A percentile compares a stretch with the other conserved stretches of the same genome.
Conservation (phyloP, 768 basidiomycete genomes). For the Leccinum olivaceopallidum region DNA sequence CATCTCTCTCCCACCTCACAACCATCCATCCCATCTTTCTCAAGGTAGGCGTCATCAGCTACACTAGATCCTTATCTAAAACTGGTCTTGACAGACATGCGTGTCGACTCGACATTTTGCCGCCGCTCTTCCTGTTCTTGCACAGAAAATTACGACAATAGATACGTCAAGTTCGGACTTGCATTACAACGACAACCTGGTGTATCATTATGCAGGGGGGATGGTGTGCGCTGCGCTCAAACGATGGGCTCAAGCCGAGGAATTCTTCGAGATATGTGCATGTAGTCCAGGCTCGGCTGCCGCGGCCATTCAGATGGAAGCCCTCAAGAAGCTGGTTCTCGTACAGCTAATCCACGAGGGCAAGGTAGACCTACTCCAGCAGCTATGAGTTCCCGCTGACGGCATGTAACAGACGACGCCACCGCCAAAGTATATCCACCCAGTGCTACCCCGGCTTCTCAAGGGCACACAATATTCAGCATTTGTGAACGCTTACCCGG, state of each 20-base stretch:
- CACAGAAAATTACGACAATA: constrained; percentile 63
- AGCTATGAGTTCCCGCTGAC: neutral
- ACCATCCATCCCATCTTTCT: constrained; percentile 70
- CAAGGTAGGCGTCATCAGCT: constrained; percentile 41
- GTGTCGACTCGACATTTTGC: constrained; percentile 53
- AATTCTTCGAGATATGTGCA: constrained; percentile 79
- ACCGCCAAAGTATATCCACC: constrained; percentile 76
- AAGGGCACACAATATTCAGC: constrained; percentile 66
- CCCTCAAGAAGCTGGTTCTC: constrained; percentile 78
- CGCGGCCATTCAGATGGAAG: constrained; percentile 79
- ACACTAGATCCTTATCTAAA: neutral
- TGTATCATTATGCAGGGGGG: constrained; percentile 85
- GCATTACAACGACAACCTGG: constrained; percentile 73
- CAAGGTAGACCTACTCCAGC: constrained; percentile 44
- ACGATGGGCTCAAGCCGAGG: constrained; percentile 67
- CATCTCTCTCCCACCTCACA: constrained; percentile 58
- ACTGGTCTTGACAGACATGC: constrained; percentile 48
- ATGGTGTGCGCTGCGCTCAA: constrained; percentile 63
- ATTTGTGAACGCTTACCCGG: constrained; percentile 69
- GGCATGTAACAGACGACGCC: constrained; percentile 30
- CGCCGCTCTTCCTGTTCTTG: constrained; percentile 60
- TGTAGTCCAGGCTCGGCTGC: constrained; percentile 58
- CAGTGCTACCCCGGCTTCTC: constrained; percentile 55
- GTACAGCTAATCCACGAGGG: constrained; percentile 80
- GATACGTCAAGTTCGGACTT: constrained; percentile 63